Evolutionary conservation across 2,329 filamentous ascomycete species (phyloP).

Genomic region (Exophiala sideris): DNA sequence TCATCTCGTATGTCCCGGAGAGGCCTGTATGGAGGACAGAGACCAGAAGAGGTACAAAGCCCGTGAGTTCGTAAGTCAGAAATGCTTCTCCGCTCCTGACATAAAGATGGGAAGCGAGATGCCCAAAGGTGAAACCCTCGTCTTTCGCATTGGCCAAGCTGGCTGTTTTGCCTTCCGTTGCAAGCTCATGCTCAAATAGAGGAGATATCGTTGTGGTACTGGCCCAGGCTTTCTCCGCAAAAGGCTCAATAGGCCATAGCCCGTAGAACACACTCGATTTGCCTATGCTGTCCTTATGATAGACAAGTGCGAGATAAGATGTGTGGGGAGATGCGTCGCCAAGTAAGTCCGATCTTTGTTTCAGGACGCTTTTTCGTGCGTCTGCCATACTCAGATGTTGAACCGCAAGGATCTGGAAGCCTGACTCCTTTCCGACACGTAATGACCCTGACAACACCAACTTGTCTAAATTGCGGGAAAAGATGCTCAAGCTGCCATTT

Average conservation of each 20-base stretch:
- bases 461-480: conserved; percentile 35
- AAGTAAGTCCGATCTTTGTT: conserved; percentile 28
- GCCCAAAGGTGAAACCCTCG: conserved; percentile 8
- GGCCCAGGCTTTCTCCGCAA: conserved; percentile 27
- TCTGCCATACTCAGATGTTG: conserved; percentile 22
- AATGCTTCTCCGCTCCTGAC: conserved; percentile 22
- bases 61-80: conserved; percentile 42
- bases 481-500: conserved; percentile 41
- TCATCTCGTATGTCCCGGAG: conserved; percentile 9
- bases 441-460: conserved; percentile 8
- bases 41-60: conserved; percentile 11
- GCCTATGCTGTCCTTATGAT: background rate
- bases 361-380: conserved; percentile 29
- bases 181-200: conserved; percentile 37
- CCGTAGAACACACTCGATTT: conserved; percentile 35
- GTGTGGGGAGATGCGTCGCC: conserved; percentile 1
- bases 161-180: conserved; percentile 5
- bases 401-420: conserved; percentile 22
- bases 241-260: conserved; percentile 32
- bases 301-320: conserved; percentile 15
- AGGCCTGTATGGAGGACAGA: conserved; percentile 9
- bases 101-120: conserved; percentile 14
- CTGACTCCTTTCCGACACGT: background rate
- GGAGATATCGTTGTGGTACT: conserved; percentile 37
- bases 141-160: conserved; percentile 26